phyloP scores from a whole-genome alignment of 202 grass and related monocot genomes.

The Schoenoplectus triqueter region DNA sequence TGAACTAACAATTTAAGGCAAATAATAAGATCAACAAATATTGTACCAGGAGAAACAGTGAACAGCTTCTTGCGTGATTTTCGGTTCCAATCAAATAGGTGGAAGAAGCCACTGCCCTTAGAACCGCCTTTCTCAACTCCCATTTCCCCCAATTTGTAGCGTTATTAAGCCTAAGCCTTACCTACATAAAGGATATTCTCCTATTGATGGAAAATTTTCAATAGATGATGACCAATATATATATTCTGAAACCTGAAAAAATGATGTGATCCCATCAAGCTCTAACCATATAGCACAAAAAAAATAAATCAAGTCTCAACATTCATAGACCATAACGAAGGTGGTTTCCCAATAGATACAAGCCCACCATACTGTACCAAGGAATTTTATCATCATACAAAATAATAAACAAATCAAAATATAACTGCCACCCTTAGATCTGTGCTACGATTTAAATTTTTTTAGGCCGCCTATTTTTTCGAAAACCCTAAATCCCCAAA shows the following conservation, averaged over 20 bases:
- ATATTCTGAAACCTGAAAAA: not conserved
- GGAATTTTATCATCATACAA: not conserved
- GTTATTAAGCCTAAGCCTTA: not conserved
- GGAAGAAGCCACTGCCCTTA: slow-evolving; percentile 60
- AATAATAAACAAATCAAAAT: not conserved
- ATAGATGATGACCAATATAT: not conserved
- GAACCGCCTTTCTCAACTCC: slow-evolving; percentile 57
- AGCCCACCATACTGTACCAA: not conserved
- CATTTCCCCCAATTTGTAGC: slow-evolving; percentile 42
- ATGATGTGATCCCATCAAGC: not conserved
- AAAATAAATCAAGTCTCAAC: not conserved
- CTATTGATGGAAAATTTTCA: slow-evolving; percentile 3
- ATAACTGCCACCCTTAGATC: slow-evolving; percentile 12
- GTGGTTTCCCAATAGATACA: slow-evolving; percentile 8
- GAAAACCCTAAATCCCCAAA: slow-evolving; percentile 31
- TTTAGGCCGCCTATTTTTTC: not conserved
- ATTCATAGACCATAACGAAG: not conserved
- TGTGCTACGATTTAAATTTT: not conserved
- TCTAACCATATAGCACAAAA: not conserved
- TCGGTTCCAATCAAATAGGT: slow-evolving; percentile 80
- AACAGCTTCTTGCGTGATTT: slow-evolving; percentile 93
- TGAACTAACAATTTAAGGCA: not conserved
- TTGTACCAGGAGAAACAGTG: slow-evolving; percentile 72
- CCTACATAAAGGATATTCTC: slow-evolving; percentile 1
- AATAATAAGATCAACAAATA: not conserved